Evolutionary conservation across 306 rosid species (phyloP), one percentile per base, ranked within the genome.

Genomic region (Lupinus albus): DNA sequence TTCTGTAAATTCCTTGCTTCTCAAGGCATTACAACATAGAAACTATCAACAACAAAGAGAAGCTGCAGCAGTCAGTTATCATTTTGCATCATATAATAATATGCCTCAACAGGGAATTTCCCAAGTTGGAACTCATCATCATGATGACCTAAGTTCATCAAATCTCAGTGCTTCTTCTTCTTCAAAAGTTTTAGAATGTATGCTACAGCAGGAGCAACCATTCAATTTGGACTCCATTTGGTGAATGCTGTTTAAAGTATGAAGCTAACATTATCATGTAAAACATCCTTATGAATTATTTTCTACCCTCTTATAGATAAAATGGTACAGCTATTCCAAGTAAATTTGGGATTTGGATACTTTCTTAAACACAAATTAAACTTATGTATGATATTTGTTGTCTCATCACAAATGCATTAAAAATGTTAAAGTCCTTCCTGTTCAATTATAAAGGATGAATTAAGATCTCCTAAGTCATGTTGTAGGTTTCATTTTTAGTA

Each of bases 211-310:
- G 71, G 91, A 84, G 91, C 96, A 84, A 80, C 94, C 97, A 82
- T 90, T 93, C 83, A 84, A 85, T 74, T 75, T 85, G 94, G 97
- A 93, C 91, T 90, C 97, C 84, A 60, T 86, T 28, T 90, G 97
- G 97, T 90, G 87, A 92, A 59, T 25, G 64, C 13, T 59, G 28
- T 15, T 30, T 38, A 56, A 54, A 58, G 6, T 57, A 48, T 15
- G 50, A 71, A 76, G 78, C 80, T 69, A 83, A 73, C 76, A 70
- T 33, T 7, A 5, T 65, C 56, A 16, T 73, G 77, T 69, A 57
- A 18, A 18, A 73, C 65, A 15, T 41, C 68, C 42, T 71, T 51
- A 68, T 68, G 77, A 77, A 71, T 72, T 56, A 44, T 44, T 72
- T 33, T n/a, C 64, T 11, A 56, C 16, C 51, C 30, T 21, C 62